Evolutionary conservation across 1,139 yeast genomes (phyloP).

Genomic region (Yamadazyma pseudoaaseri): DNA sequence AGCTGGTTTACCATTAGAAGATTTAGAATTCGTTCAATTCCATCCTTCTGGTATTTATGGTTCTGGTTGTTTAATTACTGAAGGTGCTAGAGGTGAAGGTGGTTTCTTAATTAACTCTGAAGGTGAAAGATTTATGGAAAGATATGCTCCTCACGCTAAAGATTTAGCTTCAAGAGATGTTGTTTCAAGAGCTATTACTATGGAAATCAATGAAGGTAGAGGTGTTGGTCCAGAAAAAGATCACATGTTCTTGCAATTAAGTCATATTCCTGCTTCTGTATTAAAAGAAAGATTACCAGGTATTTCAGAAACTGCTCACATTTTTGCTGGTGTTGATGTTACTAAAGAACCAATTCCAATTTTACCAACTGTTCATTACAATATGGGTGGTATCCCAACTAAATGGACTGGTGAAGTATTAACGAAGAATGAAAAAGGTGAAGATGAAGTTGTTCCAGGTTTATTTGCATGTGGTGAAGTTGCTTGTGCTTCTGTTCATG

Average conservation of each 20-base stretch:
- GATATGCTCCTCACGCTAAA: conserved; percentile 98
- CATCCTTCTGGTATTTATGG: conserved; percentile 99
- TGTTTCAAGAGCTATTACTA: conserved; percentile 95
- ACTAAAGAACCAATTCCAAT: conserved; percentile 99
- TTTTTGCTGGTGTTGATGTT: conserved; percentile 98
- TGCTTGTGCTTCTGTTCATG: conserved; percentile 98
- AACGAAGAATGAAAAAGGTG: conserved; percentile 80
- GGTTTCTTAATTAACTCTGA: conserved; percentile 93
- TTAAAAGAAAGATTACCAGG: conserved; percentile 97
- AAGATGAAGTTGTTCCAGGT: conserved; percentile 91
- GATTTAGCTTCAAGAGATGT: conserved; percentile 98
- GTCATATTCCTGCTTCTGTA: conserved; percentile 90
- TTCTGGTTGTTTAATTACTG: conserved; percentile 97
- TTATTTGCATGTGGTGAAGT: conserved; percentile 98
- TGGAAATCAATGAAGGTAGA: conserved; percentile 98
- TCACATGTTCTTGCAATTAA: conserved; percentile 91
- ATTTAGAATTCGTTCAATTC: conserved; percentile 97
- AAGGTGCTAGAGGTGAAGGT: conserved; percentile 99
- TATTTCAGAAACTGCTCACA: conserved; percentile 97
- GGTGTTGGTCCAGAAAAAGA: conserved; percentile 98
- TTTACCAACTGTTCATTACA: conserved; percentile 97
- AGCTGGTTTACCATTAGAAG: conserved; percentile 98
- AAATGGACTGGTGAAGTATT: conserved; percentile 95
- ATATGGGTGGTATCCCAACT: conserved; percentile 99
- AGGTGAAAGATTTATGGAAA: conserved; percentile 99